Base-by-base conservation (phyloP, 2,329 filamentous ascomycete species). In the Blastomyces parvus region DNA sequence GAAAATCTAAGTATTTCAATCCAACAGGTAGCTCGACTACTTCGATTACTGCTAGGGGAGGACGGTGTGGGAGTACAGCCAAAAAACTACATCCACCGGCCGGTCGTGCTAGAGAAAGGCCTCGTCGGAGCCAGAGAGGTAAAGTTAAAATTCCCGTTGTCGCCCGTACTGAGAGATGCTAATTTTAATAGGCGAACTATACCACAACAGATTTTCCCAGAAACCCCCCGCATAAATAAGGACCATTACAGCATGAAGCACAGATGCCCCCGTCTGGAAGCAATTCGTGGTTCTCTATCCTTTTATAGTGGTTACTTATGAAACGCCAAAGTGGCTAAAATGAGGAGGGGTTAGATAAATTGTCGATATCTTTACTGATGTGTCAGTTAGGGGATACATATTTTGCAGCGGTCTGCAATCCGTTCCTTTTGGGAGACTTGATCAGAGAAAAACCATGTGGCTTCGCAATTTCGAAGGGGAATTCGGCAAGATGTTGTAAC, bases 71-170 rank as follows among this genome's bases (percentile, higher is more conserved):
- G 52, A 67, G 58, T 36, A 42, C 42, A 22, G n/a, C 58, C 58
- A 59, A 42, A 48, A 59, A 36, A 36, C 2, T 27, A 8, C 36
- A 4, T n/a, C 36, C 58, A 22, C 25, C 44, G 5, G 40, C 58
- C 17, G 42, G n/a, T 11, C 13, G 58, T 17, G 14, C 42, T 14
- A 48, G 58, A 48, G 58, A 50, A 48, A 55, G 61, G 33, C 62
- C 61, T 19, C 61, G 64, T 27, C 25, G 74, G 25, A 70, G 64
- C 50, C 70, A 69, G 60, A 66, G 71, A 70, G 70, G 74, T 74
- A 69, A 64, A 67, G 38, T 9, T 53, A 30, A 25, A 59, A 36
- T 22, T 19, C 25, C 19, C 30, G 19, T 9, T 30, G 1, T 46
- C 27, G 19, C 48, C 19, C 6, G 17, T 5, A 42, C 36, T 38